Base-by-base conservation (phyloP, 345 rosid species). In the Brassica cretica region DNA sequence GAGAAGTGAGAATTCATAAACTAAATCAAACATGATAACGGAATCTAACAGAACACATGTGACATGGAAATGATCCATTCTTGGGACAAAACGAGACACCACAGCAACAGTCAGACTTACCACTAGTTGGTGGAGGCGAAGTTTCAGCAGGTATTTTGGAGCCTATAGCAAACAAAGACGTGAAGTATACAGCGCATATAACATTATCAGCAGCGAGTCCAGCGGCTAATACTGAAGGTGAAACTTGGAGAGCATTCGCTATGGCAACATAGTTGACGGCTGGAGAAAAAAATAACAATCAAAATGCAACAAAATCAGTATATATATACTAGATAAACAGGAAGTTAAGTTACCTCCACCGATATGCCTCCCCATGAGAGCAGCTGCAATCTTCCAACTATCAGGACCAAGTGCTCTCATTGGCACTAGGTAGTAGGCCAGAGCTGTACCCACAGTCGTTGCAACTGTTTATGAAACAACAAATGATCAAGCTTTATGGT, bases 131-230 rank as follows among this genome's bases (percentile, higher is more conserved):
- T 11, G 88, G 39, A 2, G 70, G 79, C 41, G 87, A 70, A 75
- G 88, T 10, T 78, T 94, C 97, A 0, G 90, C 77, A 65, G 93
- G 96, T 74, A 90, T 82, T 77, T 84, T 92, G 33, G 98, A 81
- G 37, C 90, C 93, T 69, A 94, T 74, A 16, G 96, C 97, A 84
- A 94, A 94, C 79, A 92, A 79, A 59, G 93, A 64, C 1, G 88
- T 85, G 79, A 94, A 92, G 76, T 92, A 92, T 4, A 92, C 81
- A 11, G 97, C 97, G 75, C 92, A 90, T 41, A 94, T 90, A 65
- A 94, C 93, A 87, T 89, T 94, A 82, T 90, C 98, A 53, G 97
- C 97, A 74, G 97, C 97, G 32, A 92, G 82, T 56, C 96, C 97
- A 68, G 93, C 86, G 3, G 92, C 92, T 74, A 92, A 82, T 65